A percentile compares a stretch with the other conserved stretches of the same genome.
These are phyloP conservation scores for Herpetospermum pedunculosum DNA, from an alignment of 306 rosid genomes.

Conservation along the genomic window DNA sequence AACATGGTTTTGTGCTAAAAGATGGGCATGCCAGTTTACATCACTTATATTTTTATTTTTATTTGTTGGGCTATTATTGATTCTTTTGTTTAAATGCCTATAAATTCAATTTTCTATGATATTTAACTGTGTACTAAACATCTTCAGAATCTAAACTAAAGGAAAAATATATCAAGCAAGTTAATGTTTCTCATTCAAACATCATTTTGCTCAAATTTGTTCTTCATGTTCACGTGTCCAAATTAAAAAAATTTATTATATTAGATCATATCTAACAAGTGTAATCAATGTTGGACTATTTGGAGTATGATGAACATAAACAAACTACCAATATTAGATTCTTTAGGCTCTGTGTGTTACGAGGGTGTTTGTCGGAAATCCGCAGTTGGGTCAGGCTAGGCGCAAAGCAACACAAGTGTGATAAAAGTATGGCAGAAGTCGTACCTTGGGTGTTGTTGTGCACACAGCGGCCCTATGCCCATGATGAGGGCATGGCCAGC, in stretches of 20 bases:
- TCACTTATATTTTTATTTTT: neutral
- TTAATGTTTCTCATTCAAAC: neutral
- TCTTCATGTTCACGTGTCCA: neutral
- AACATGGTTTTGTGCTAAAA: neutral
- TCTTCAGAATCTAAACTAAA: neutral
- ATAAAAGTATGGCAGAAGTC: no score
- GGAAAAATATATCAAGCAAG: neutral
- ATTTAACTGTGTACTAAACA: neutral
- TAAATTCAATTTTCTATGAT: neutral
- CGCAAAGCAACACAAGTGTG: no score
- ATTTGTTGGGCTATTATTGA: neutral
- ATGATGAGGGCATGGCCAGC: no score
- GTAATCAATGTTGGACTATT: neutral
- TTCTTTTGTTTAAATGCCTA: neutral
- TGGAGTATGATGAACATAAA: neutral
- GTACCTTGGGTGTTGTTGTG: no score
- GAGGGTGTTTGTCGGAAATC: no score
- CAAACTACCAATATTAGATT: neutral
- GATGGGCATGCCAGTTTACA: neutral
- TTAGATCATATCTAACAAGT: neutral
- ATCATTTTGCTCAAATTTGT: neutral
- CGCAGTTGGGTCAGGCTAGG: no score
- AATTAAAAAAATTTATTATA: neutral
- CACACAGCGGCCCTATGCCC: no score
- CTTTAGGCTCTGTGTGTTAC: neutral